A percentile compares a stretch with the other conserved stretches of the same genome.
These are phyloP conservation scores for Fusarium verticillioides DNA, from an alignment of 2,329 filamentous ascomycete species.

Conservation along the genomic window DNA sequence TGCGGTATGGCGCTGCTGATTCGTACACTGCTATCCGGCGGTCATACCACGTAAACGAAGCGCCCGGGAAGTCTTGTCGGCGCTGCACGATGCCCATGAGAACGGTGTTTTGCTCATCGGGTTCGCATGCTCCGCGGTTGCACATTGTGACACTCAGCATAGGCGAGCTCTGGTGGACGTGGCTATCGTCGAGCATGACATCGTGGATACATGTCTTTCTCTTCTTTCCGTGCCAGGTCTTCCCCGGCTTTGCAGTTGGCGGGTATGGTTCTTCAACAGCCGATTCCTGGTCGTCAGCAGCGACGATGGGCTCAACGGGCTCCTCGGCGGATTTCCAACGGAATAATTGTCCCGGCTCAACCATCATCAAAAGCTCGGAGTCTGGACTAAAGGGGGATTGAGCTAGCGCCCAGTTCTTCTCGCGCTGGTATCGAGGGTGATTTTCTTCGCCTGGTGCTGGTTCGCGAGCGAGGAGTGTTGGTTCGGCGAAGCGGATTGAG, in stretches of 20 bases:
- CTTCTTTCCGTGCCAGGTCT: conserved; percentile 27
- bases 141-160: conserved; percentile 38
- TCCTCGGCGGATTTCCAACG: conserved; percentile 15
- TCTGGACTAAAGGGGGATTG: conserved; percentile 29
- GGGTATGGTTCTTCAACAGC: conserved; percentile 33
- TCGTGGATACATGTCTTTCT: conserved; percentile 34
- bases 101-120: conserved; percentile 29
- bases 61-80: conserved; percentile 20
- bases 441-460: conserved; percentile 20
- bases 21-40: conserved; percentile 34
- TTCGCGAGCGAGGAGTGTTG: conserved; percentile 19
- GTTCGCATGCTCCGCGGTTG: conserved; percentile 31
- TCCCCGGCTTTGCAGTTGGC: not conserved
- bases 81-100: conserved; percentile 37
- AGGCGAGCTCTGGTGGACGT: conserved; percentile 38
- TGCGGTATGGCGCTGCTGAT: conserved; percentile 29
- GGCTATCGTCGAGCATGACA: conserved; percentile 22
- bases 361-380: conserved; percentile 31
- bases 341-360: conserved; percentile 31
- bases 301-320: conserved; percentile 19
- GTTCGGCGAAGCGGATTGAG: conserved; percentile 24
- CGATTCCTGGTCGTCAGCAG: conserved; percentile 4
- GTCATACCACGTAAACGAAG: conserved; percentile 33
- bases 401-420: conserved; percentile 37
- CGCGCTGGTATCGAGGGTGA: conserved; percentile 31